Evolutionary conservation across 306 rosid genomes (phyloP), one percentile per base, ranked within the genome.

Genomic region (Lotus japonicus): DNA sequence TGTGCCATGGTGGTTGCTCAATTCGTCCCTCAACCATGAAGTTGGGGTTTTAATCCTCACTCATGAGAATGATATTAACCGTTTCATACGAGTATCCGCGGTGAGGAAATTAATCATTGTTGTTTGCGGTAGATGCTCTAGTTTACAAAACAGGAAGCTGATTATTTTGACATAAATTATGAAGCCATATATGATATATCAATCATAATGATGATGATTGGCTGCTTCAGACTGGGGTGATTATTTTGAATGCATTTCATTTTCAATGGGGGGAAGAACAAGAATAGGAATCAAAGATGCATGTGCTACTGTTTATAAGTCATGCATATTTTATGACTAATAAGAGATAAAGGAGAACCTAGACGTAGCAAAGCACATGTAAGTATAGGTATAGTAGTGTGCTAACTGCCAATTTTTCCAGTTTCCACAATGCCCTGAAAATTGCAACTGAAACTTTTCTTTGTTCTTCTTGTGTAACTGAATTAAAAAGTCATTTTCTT

Each of bases 281-380:
- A 42, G 67, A 71, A 54, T 63, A 74, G 68, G 64, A 78, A 75
- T 68, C 59, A 65, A 66, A 59, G 16, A 36, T 63, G 81, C 85
- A 77, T 80, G 87, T 77, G 75, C 75, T 66, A 43, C 11, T 72
- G 70, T 62, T 72, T 26, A 70, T 76, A 51, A 76, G 69, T 23
- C 52, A 55, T 26, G 76, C 44, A 53, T 74, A 58, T 31, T 78
- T 71, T 57, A 39, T 70, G 10, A 12, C 53, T 58, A 14, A 63
- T 63, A 38, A 59, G 49, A 66, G 53, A 42, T 26, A 73, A 4
- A 38, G 14, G 9, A 62, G 41, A 9, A 39, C 13, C 26, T 21
- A 33, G 57, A 36, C 42, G 39, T 33, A 52, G 58, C 33, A 61
- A 44, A 60, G 58, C 79, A 67, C 59, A 60, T 76, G 75, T 13